These are phyloP conservation scores for Trichocomaceae sp. DNA, from an alignment of 2,329 filamentous ascomycete genomes.

Conservation along the genomic window DNA sequence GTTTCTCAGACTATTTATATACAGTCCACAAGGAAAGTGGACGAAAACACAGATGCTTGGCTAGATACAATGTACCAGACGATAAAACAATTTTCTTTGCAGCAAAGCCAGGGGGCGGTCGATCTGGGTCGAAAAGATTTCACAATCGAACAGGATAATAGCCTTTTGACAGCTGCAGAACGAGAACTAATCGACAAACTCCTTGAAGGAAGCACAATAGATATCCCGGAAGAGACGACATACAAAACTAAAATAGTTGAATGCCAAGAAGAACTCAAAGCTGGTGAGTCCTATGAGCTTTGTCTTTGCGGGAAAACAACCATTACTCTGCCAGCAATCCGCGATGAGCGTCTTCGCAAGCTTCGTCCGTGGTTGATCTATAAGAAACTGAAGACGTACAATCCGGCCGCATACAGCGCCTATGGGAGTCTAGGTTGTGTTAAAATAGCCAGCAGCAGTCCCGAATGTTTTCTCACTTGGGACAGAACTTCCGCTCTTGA, in stretches of 20 bases:
- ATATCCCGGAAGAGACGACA: constrained; percentile 34
- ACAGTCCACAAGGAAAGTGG: constrained; percentile 54
- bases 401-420: constrained; percentile 79
- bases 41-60: constrained; percentile 44
- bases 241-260: constrained; percentile 62
- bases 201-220: constrained; percentile 24
- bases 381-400: constrained; percentile 59
- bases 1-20: constrained; percentile 54
- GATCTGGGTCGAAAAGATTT: constrained; percentile 13
- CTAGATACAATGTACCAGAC: constrained; percentile 19
- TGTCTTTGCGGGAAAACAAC: constrained; percentile 72
- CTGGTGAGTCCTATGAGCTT: constrained; percentile 78
- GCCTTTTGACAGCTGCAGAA: constrained; percentile 6
- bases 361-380: constrained; percentile 63
- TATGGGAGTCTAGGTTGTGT: constrained; percentile 64
- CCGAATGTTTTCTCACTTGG: constrained; percentile 80
- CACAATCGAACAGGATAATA: constrained; percentile 2
- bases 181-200: constrained; percentile 25
- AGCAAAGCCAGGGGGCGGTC: constrained; percentile 19
- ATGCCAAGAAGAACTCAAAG: constrained; percentile 66
- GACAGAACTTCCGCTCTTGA: constrained; percentile 40
- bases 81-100: constrained; percentile 16
- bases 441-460: constrained; percentile 75
- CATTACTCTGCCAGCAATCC: constrained; percentile 42
- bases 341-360: constrained; percentile 19